Percentiles rank a stretch among this genome's conserved stretches.
Conservation (phyloP, 257 asterid species). For the Eustoma russellianum region DNA sequence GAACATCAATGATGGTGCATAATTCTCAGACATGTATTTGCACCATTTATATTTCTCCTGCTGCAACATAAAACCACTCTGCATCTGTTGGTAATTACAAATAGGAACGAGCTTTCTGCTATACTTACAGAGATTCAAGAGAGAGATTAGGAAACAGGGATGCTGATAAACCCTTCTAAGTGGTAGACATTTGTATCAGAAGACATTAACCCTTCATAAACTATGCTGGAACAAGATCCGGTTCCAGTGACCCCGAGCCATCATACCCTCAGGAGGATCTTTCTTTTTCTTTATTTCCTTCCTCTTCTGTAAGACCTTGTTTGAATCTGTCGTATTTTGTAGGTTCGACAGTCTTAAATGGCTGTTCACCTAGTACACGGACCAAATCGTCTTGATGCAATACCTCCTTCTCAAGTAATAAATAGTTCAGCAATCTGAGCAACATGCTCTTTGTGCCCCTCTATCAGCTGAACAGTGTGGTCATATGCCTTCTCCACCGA, state of each 20-base stretch:
- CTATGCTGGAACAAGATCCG: conserved; percentile 37
- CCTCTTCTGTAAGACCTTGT: conserved; percentile 45
- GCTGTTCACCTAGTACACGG: conserved; percentile 56
- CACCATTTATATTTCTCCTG: too few species aligned
- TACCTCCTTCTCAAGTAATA: conserved; percentile 78
- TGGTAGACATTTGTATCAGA: too few species aligned
- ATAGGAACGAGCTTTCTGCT: too few species aligned
- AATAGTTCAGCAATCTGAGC: conserved; percentile 60
- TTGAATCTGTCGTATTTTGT: conserved; percentile 62
- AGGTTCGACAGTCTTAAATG: conserved; percentile 48
- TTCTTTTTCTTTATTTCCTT: conserved; percentile 15
- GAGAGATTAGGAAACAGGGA: too few species aligned
- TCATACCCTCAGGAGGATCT: conserved; percentile 19
- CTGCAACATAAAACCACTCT: too few species aligned
- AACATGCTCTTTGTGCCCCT: conserved; percentile 63
- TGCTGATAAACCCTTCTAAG: too few species aligned
- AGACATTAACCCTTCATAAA: not conserved
- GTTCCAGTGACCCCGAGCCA: conserved; percentile 35
- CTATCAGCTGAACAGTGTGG: conserved; percentile 50
- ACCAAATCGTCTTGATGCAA: conserved; percentile 78
- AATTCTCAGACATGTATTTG: too few species aligned
- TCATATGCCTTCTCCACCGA: conserved; percentile 64
- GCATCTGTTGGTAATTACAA: too few species aligned
- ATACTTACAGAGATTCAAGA: too few species aligned
- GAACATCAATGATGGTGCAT: too few species aligned